Evolutionary conservation across 495 filamentous ascomycete species (phyloP), one percentile per base, ranked within the genome.

Genomic region (Neurospora sp.): DNA sequence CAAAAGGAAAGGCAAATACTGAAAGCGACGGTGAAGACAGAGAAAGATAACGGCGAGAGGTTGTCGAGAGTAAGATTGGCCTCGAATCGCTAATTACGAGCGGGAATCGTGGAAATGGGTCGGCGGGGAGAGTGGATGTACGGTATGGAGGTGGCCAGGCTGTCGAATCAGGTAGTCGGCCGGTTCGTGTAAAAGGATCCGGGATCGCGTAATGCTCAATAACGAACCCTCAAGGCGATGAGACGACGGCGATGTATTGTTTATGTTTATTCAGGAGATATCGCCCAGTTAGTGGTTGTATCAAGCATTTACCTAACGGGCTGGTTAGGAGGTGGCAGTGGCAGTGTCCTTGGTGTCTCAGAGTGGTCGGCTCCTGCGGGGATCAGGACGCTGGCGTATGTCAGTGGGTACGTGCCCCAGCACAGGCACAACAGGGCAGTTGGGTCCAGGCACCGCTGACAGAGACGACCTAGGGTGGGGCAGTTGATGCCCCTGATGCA

Each of bases 291-390:
- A 28, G 3, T 34, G 28, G 54, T 66, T 66, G 28, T 66, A 34
- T 66, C 6, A 66, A 66, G 28, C 54, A 36, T 66, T 45, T 4
- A 66, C 28, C 48, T 28, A 19, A 66, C 54, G 28, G 7, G 5
- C 28, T 34, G 54, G 54, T 62, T 66, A 66, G 54, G 54, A 66
- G 54, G 54, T 66, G 54, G 54, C 54, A 66, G 54, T 66, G 28
- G 54, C 54, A 66, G 54, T 66, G 54, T 66, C 54, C 54, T 66
- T 66, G 28, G 54, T 66, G 28, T 66, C 31, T 24, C 39, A 75
- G 71, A 77, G 73, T 39, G 77, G 77, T 74, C 80, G 77, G 43
- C 13, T 71, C 70, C 39, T 38, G 45, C 72, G 62, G 70, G 71
- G 84, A 82, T 70, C 70, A 69, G 71, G 69, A 59, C 17, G 69